A percentile compares a stretch with the other conserved stretches of the same genome.
Evolutionary conservation across 2,329 filamentous ascomycete genomes (phyloP).

Genomic region (Colletotrichum cuscutae): DNA sequence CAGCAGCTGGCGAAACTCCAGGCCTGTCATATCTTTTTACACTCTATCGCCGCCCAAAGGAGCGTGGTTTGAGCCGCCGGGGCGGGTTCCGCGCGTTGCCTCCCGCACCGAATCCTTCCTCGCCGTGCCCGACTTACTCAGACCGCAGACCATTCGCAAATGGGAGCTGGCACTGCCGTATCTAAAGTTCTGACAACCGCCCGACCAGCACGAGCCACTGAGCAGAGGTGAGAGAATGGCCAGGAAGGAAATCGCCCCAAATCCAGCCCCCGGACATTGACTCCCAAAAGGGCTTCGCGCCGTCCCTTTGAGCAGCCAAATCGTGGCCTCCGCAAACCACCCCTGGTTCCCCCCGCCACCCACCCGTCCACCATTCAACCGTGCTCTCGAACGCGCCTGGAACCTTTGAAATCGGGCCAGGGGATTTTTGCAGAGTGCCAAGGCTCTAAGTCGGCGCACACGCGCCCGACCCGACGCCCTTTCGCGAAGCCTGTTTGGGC

Average conservation of each 20-base stretch:
- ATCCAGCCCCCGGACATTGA: conserved; percentile 24
- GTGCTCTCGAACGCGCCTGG: neutral
- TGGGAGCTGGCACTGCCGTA: neutral
- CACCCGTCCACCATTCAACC: neutral
- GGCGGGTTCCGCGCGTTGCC: neutral
- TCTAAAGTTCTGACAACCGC: neutral
- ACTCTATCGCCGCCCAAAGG: neutral
- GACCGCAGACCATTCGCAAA: neutral
- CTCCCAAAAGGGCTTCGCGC: conserved; percentile 14
- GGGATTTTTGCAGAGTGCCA: conserved; percentile 23
- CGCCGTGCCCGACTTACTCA: neutral
- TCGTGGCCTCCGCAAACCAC: neutral
- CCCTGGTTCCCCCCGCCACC: neutral
- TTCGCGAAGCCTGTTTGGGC: neutral
- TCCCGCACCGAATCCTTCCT: neutral
- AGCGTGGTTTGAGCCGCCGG: neutral
- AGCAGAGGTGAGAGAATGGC: neutral
- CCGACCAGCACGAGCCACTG: neutral
- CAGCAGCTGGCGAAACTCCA: neutral
- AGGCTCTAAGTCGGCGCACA: neutral
- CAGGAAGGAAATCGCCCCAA: neutral
- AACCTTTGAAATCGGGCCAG: conserved; percentile 18
- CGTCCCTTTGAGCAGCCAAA: neutral
- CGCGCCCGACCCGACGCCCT: neutral
- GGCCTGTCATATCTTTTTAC: neutral